Conservation (phyloP, 495 filamentous ascomycete species). For the Penicillium desertorum region DNA sequence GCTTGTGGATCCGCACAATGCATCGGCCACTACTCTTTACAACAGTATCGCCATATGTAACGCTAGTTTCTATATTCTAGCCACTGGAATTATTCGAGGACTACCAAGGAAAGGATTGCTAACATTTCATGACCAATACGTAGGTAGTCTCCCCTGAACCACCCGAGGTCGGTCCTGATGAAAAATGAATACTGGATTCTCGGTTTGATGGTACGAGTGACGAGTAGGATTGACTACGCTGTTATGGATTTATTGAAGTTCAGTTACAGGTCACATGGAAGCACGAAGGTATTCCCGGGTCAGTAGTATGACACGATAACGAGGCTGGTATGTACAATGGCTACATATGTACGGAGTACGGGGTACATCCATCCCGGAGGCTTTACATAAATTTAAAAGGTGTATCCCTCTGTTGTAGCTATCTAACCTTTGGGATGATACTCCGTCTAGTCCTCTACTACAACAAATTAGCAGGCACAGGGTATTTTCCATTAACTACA, state of each 20-base stretch:
- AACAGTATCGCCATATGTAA: background rate
- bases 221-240: background rate
- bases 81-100: background rate
- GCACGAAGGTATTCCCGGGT: background rate
- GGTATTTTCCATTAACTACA: background rate
- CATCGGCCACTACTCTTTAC: background rate
- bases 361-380: too few species aligned
- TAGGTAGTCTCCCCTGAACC: background rate
- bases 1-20: background rate
- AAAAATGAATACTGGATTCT: background rate
- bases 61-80: background rate
- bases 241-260: background rate
- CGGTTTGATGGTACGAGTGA: background rate
- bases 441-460: too few species aligned
- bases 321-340: too few species aligned
- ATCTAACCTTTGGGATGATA: background rate
- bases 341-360: too few species aligned
- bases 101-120: background rate
- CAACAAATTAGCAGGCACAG: background rate
- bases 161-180: background rate
- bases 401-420: background rate
- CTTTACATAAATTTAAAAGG: too few species aligned
- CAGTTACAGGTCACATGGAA: background rate
- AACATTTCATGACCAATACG: conserved; percentile 4
- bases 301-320: background rate